Evolutionary conservation across 331 rosid genomes (phyloP), one percentile per base, ranked within the genome.

Genomic region (Quercus lobata): DNA sequence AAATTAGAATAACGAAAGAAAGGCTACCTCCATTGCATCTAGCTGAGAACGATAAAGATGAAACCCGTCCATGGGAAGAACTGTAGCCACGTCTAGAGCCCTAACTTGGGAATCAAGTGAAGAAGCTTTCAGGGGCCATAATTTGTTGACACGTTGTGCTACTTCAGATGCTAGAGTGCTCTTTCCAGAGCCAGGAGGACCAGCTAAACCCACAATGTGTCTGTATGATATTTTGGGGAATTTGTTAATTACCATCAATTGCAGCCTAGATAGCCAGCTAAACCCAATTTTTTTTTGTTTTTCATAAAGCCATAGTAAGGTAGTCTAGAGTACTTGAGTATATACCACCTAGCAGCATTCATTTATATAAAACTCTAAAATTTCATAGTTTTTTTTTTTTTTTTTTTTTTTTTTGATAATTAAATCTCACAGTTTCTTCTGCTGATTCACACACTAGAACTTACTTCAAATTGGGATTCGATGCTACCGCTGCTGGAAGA

Each of bases 181-280:
- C 84, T 93, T 95, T 52, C 98, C 99, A 69, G 99, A 86, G 73
- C 99, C 97, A 37, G 99, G 99, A 73, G 99, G 97, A 80, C 97
- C 99, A 83, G 96, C 97, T 86, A 95, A 76, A 65, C 97, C 99
- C 78, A 91, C 91, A 74, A 95, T 66, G 81, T 87, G 71, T 79
- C 98, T 95, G 85, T 58, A 72, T 52, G 41, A 76, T 61, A 69
- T 37, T 76, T 87, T 72, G 54, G 35, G 44, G 74, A 75, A 49
- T 49, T 49, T 49, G 55, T 49, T 49, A 49, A 49, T 49, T 49
- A 49, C 55, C 17, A 49, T 11, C 55, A 49, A 49, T 14, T 49
- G 55, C 55, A 49, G 55, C 18, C 55, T 49, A 49, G 18, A 49
- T 49, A 49, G 55, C 55, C 17, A 49, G 55, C 18, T 49, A 49